Percentiles rank a stretch among this genome's conserved stretches.
Conservation (phyloP, 768 basidiomycete genomes). For the Nevesoporus exiguus region DNA sequence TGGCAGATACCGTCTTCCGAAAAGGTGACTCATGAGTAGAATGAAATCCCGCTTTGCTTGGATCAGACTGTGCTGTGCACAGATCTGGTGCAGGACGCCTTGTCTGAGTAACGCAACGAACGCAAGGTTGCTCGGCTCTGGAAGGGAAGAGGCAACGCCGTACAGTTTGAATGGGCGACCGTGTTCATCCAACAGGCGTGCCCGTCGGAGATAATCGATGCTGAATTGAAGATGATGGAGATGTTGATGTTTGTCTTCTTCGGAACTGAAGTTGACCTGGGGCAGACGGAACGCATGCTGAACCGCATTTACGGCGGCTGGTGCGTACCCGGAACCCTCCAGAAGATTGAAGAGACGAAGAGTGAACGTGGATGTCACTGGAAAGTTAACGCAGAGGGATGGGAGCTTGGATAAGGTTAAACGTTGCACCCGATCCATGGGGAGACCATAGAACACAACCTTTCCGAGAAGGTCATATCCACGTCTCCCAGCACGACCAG, state of each 20-base stretch:
- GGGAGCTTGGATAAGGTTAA: slow-evolving; percentile 62
- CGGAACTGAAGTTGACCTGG: slow-evolving; percentile 54
- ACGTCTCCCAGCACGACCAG: slow-evolving; percentile 69
- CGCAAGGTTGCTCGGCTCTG: slow-evolving; percentile 70
- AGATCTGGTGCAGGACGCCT: slow-evolving; percentile 58
- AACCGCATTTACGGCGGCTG: slow-evolving; percentile 47
- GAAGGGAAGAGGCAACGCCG: slow-evolving; percentile 51
- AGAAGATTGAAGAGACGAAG: slow-evolving; percentile 65
- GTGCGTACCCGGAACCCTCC: slow-evolving; percentile 53
- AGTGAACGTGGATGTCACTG: slow-evolving; percentile 61
- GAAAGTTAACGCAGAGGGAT: slow-evolving; percentile 60
- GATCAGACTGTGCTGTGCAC: slow-evolving; percentile 36
- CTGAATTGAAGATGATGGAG: slow-evolving; percentile 66
- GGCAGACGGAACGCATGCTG: slow-evolving; percentile 53
- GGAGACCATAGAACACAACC: slow-evolving; percentile 68
- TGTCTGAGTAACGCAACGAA: slow-evolving; percentile 53
- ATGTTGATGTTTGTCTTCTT: slow-evolving; percentile 53
- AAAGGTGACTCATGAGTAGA: slow-evolving; percentile 59
- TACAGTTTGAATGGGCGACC: slow-evolving; percentile 60
- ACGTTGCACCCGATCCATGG: slow-evolving; percentile 61
- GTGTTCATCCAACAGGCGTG: slow-evolving; percentile 46
- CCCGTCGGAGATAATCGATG: slow-evolving; percentile 65
- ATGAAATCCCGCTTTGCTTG: slow-evolving; percentile 50
- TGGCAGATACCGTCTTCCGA: slow-evolving; percentile 57
- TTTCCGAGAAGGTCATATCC: slow-evolving; percentile 69